Conservation (phyloP, 352 stramenopile genomes). For the Phytophthora aleatoria region DNA sequence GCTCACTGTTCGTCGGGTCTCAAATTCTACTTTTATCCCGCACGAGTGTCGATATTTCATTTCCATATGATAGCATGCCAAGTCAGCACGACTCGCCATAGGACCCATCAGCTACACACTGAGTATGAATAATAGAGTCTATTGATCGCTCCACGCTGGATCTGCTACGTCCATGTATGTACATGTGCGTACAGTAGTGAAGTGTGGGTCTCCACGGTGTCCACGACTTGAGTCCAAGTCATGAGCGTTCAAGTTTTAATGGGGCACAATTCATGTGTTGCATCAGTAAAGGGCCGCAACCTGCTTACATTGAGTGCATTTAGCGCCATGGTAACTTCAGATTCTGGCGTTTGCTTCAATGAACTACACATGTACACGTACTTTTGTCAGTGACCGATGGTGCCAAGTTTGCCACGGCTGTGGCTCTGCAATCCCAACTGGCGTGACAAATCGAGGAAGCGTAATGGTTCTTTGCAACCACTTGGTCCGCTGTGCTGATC, state of each 20-base stretch:
- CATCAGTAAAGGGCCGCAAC: constrained; percentile 3
- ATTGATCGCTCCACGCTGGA: too few relatives aligned
- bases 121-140: too few relatives aligned
- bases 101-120: too few relatives aligned
- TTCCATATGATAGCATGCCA: too few relatives aligned
- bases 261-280: constrained; percentile 7
- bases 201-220: background rate
- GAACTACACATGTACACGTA: background rate
- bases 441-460: constrained; percentile 7
- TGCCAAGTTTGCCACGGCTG: background rate
- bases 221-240: constrained; percentile 4
- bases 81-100: too few relatives aligned
- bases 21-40: too few relatives aligned
- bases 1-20: too few relatives aligned
- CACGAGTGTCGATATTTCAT: too few relatives aligned
- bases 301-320: constrained; percentile 3
- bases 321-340: background rate
- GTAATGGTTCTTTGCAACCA: constrained; percentile 12
- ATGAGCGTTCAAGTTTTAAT: constrained; percentile 8
- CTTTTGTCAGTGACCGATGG: background rate
- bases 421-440: constrained; percentile 1
- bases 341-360: constrained; percentile 7
- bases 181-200: too few relatives aligned
- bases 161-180: too few relatives aligned
- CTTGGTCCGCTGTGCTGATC: constrained; percentile 9